Conservation (phyloP, 225 moss, liverwort and hornwort species). For the Physcomitrium patens region DNA sequence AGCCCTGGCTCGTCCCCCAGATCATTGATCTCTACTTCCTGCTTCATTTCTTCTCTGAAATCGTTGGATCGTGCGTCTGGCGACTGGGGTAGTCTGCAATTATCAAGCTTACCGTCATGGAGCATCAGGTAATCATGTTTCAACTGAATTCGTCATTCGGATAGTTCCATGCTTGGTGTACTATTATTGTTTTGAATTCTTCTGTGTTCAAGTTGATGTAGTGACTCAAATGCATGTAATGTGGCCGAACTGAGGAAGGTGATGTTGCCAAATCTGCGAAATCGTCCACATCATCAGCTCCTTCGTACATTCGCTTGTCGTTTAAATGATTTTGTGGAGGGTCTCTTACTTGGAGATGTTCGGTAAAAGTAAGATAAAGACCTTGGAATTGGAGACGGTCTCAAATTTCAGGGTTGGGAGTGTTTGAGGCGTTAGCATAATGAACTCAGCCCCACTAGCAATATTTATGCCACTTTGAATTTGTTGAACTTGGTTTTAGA, state of each 20-base stretch:
- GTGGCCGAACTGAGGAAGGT: neutral
- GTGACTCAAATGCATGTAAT: neutral
- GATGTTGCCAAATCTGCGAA: neutral
- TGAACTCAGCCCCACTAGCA: neutral
- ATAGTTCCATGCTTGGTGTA: neutral
- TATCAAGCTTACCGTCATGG: conserved; percentile 38
- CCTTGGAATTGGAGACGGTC: neutral
- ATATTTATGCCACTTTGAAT: neutral
- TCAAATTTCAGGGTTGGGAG: neutral
- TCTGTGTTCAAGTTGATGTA: neutral
- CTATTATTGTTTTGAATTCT: neutral
- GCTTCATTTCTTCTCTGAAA: conserved; percentile 5
- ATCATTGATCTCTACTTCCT: conserved; percentile 23
- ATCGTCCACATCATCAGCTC: neutral
- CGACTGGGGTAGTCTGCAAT: conserved; percentile 5
- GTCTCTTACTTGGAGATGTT: neutral
- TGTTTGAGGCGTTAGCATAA: neutral
- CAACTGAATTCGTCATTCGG: neutral
- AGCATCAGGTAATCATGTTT: conserved; percentile 41
- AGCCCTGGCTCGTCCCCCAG: conserved; percentile 12
- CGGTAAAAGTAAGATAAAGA: neutral
- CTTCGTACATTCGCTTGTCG: neutral
- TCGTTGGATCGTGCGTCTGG: neutral
- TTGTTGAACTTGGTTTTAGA: neutral
- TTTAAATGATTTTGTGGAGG: neutral